Conservation (phyloP, 495 filamentous ascomycete species). For the Daldinia caldariorum region DNA sequence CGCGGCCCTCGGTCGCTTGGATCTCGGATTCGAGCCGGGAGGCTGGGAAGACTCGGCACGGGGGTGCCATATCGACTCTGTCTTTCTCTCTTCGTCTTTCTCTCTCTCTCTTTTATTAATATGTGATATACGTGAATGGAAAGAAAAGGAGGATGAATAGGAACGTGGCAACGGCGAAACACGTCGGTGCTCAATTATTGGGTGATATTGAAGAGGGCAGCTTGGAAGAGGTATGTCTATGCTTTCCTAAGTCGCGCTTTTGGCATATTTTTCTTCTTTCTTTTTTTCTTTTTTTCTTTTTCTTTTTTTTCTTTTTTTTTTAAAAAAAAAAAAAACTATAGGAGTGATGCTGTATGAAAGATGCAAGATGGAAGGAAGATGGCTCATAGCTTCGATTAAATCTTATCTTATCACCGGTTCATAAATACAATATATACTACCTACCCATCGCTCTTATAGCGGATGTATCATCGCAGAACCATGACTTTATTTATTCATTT, state of each 20-base stretch:
- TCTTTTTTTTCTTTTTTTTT: neutral
- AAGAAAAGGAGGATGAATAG: constrained; percentile 36
- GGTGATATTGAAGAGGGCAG: constrained; percentile 70
- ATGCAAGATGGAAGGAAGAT: neutral
- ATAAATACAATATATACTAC: neutral
- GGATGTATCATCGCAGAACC: neutral
- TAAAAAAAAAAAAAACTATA: neutral
- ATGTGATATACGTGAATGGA: constrained; percentile 1
- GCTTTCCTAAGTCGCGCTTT: neutral
- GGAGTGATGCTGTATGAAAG: neutral
- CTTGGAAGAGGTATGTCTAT: constrained; percentile 69
- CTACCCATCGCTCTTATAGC: constrained; percentile 5
- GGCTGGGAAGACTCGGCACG: constrained; percentile 64
- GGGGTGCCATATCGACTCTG: constrained; percentile 65
- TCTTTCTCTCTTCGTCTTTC: too few relatives aligned
- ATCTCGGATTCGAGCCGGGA: constrained; percentile 60
- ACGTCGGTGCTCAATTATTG: constrained; percentile 70
- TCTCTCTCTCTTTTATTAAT: too few relatives aligned
- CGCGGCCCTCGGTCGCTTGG: constrained; percentile 59
- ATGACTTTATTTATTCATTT: constrained; percentile 1
- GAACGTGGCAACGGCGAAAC: constrained; percentile 37
- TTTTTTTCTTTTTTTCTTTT: neutral
- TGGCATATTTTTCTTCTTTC: neutral
- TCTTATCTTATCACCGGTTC: constrained; percentile 47
- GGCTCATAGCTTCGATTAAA: constrained; percentile 16